Evolutionary conservation across 305 asterid genomes (phyloP), one percentile per base, ranked within the genome.

Genomic region (Lippia alba): DNA sequence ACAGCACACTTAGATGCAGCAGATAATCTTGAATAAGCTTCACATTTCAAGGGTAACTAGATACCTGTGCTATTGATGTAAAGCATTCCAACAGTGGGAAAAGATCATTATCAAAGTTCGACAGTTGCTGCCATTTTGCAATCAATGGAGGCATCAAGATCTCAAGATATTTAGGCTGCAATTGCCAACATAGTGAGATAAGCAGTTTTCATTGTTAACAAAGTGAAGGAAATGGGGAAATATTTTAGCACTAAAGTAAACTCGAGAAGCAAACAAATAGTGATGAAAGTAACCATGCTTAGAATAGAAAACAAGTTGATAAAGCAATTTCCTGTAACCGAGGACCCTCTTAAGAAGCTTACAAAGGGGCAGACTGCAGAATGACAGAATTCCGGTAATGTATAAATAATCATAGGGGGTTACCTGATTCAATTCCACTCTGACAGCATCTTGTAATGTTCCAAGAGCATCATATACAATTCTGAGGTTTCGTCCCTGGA

Each of bases 391-490:
- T 1, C 3, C 3, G 1, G 30, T 24, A 24, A 24, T 1, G 3
- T 1, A 24, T 24, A 24, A 24, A 24, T 24, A 24, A 24, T 24
- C 18, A 34, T 18, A 34, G 48, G 18, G 12, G 60, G 56, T 58
- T 64, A 88, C 94, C 90, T 88, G 90, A 78, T 86, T 84, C 70
- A 88, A 79, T 66, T 86, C 90, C 64, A 77, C 83, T 64, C 94
- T 91, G 70, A 86, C 88, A 56, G 90, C 91, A 81, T 88, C 94
- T 14, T 91, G 91, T 77, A 88, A 71, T 60, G 94, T 88, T 69
- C 94, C 91, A 70, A 88, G 83, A 45, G 94, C 91, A 76, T 88
- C 94, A 72, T 88, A 88, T 55, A 86, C 90, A 71, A 88, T 88
- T 77, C 94, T 86, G 48, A 88, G 82, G 79, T 88, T 88, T 56